Evolutionary conservation across 2,329 filamentous ascomycete genomes (phyloP).

Genomic region (Monosporascus cannonballus): DNA sequence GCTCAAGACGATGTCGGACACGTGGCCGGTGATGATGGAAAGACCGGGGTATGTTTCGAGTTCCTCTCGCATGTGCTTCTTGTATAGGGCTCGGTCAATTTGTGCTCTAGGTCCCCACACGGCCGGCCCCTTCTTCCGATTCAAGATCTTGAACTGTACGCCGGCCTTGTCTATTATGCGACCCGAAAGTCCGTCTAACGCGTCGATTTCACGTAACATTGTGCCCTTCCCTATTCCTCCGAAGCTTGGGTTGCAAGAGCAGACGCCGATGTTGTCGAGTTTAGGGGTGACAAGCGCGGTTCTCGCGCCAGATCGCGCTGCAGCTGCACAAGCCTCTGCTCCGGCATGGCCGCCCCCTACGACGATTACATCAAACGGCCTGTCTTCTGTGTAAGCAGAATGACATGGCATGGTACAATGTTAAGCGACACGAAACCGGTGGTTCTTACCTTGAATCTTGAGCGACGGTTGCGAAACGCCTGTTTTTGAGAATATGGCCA

Average conservation of each 20-base stretch:
- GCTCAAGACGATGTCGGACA: conserved; percentile 82
- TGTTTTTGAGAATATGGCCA: conserved; percentile 9
- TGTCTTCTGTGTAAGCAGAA: conserved; percentile 23
- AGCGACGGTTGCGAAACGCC: conserved; percentile 25
- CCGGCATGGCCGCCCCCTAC: conserved; percentile 95
- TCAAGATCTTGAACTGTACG: conserved; percentile 88
- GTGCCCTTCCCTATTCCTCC: conserved; percentile 98
- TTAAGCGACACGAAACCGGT: neutral
- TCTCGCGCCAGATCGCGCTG: conserved; percentile 79
- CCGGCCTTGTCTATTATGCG: conserved; percentile 89
- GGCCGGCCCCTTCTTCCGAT: conserved; percentile 83
- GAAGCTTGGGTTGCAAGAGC: conserved; percentile 95
- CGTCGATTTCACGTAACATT: conserved; percentile 92
- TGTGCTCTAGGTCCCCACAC: conserved; percentile 97
- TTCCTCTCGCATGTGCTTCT: conserved; percentile 85
- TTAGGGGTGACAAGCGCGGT: conserved; percentile 89
- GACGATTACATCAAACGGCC: conserved; percentile 84
- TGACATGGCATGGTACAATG: too few relatives aligned
- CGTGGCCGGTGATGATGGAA: conserved; percentile 76
- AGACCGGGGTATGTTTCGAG: conserved; percentile 72
- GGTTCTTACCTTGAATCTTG: conserved; percentile 25
- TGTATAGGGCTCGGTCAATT: conserved; percentile 87
- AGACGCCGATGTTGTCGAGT: conserved; percentile 82
- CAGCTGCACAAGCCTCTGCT: conserved; percentile 86
- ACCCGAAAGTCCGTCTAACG: conserved; percentile 82